phyloP scores from a whole-genome alignment of 164 flowering plant genomes.

The Aristolochia contorta region DNA sequence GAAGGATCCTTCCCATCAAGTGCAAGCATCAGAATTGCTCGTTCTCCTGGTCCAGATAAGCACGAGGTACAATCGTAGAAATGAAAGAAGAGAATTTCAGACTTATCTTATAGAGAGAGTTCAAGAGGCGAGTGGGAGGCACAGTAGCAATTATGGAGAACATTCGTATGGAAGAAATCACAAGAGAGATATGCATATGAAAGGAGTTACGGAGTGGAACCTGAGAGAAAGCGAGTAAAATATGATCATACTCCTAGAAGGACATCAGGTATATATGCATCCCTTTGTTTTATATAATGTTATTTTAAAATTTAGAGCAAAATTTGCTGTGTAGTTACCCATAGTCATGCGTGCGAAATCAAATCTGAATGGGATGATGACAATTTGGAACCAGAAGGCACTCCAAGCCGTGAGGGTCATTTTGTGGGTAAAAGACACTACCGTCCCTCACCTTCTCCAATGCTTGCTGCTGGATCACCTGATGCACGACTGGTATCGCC shows the following conservation, averaged over 20 bases:
- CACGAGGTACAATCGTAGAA: slow-evolving; percentile 22
- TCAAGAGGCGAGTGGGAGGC: slow-evolving; percentile 25
- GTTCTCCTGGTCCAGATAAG: slow-evolving; percentile 25
- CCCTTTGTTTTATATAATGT: no score
- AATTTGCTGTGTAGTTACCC: no score
- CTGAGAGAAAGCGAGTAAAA: slow-evolving; percentile 42
- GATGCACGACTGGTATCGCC: slow-evolving; percentile 92
- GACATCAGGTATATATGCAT: slow-evolving; percentile 34
- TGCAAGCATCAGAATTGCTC: slow-evolving; percentile 22
- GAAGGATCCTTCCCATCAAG: slow-evolving; percentile 29
- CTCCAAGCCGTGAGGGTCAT: slow-evolving; percentile 56
- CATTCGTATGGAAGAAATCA: slow-evolving; percentile 21
- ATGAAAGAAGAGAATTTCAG: slow-evolving; percentile 31
- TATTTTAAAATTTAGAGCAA: no score
- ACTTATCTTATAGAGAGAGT: slow-evolving; percentile 28
- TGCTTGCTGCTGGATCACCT: slow-evolving; percentile 82
- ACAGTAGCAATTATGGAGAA: slow-evolving; percentile 17
- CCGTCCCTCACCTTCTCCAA: slow-evolving; percentile 77
- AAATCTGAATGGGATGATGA: slow-evolving; percentile 93
- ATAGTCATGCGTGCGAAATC: slow-evolving; percentile 24
- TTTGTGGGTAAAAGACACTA: slow-evolving; percentile 30
- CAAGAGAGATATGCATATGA: slow-evolving; percentile 25
- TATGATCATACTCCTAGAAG: slow-evolving; percentile 38
- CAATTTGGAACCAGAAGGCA: slow-evolving; percentile 83
- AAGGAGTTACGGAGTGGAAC: slow-evolving; percentile 23